Evolutionary conservation across 441 rosid species (phyloP).

Genomic region (Metrosideros polymorpha): DNA sequence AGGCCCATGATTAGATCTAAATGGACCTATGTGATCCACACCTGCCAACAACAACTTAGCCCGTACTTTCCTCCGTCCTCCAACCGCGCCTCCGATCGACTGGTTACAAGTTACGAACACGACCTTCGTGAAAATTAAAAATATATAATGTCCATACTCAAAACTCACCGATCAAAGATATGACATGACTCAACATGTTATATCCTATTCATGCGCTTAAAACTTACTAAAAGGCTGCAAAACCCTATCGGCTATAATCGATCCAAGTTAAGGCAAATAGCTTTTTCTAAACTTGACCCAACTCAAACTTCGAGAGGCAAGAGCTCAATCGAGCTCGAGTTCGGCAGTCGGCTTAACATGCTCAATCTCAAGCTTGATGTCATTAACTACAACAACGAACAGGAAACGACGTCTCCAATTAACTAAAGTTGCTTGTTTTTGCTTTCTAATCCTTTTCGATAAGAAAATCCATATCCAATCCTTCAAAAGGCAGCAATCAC

Average conservation of each 20-base stretch:
- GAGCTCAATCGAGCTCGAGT: background rate
- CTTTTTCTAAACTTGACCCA: background rate
- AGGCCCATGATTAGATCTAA: background rate
- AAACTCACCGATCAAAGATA: background rate
- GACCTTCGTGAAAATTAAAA: background rate
- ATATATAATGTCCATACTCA: accelerated
- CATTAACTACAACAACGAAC: background rate
- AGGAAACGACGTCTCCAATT: background rate
- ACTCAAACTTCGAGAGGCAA: background rate
- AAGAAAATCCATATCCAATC: background rate
- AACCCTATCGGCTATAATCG: background rate
- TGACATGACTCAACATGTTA: background rate
- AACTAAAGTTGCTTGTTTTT: too few species aligned
- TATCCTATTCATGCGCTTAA: accelerated
- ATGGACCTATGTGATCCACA: background rate
- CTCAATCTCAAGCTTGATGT: background rate
- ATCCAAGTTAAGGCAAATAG: background rate
- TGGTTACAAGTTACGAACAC: background rate
- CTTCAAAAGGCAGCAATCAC: background rate
- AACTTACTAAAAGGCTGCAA: background rate
- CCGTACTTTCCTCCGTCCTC: too few species aligned
- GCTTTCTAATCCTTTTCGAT: background rate
- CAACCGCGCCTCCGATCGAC: background rate
- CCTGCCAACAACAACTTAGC: background rate
- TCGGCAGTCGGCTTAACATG: background rate